Evolutionary conservation across 2,329 filamentous ascomycete genomes (phyloP).

Genomic region (Xylariaceae sp.): DNA sequence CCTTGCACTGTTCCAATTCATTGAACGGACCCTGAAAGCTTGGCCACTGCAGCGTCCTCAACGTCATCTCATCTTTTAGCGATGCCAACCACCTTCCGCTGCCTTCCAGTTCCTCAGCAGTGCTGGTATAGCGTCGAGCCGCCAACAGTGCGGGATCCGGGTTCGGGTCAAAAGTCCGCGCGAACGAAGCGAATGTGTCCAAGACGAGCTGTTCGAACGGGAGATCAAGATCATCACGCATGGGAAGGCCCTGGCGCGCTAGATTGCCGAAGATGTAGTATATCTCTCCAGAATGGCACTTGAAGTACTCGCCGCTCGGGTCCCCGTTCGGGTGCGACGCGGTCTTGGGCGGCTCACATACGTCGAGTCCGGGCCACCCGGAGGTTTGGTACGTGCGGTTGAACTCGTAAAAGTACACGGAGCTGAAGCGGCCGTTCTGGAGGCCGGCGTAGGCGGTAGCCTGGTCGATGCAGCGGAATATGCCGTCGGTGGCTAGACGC

Average conservation of each 20-base stretch:
- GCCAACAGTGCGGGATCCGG: constrained; percentile 38
- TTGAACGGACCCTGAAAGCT: constrained; percentile 35
- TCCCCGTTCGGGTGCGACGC: constrained; percentile 24
- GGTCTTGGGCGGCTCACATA: constrained; percentile 39
- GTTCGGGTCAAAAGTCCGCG: constrained; percentile 47
- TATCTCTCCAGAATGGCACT: constrained; percentile 53
- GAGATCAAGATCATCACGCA: constrained; percentile 41
- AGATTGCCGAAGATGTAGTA: constrained; percentile 52
- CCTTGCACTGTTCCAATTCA: constrained; percentile 47
- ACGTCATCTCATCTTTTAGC: constrained; percentile 30
- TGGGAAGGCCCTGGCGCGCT: constrained; percentile 32
- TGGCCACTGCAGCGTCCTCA: constrained; percentile 44
- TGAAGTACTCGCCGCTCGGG: constrained; percentile 37
- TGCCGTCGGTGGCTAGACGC: constrained; percentile 52
- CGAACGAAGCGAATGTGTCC: constrained; percentile 50
- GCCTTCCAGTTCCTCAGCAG: constrained; percentile 16
- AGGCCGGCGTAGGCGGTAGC: constrained; percentile 51
- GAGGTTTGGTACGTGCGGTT: constrained; percentile 50
- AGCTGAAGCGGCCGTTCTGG: constrained; percentile 38
- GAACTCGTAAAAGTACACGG: constrained; percentile 57
- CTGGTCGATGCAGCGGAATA: constrained; percentile 57
- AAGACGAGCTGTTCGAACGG: constrained; percentile 33
- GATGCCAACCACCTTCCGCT: constrained; percentile 30
- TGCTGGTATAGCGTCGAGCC: constrained; percentile 34
- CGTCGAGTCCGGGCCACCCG: constrained; percentile 49